Evolutionary conservation across 305 asterid species (phyloP).

Genomic region (Fraxinus greggii): DNA sequence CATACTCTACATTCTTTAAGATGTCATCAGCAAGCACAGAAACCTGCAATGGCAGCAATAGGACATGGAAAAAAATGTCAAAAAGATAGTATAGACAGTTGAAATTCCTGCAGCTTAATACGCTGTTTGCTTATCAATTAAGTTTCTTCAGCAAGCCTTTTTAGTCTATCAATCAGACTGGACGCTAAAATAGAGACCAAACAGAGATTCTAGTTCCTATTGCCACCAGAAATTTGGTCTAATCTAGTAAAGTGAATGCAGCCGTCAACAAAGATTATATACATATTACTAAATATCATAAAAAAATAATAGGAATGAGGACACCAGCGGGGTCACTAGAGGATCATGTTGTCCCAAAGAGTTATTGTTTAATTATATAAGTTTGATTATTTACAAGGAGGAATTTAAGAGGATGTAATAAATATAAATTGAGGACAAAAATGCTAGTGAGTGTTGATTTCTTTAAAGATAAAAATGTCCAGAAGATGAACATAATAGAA

Average conservation of each 20-base stretch:
- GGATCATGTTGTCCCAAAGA: neutral
- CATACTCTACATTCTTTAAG: conserved; percentile 84
- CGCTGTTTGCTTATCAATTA: neutral
- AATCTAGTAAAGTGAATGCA: neutral
- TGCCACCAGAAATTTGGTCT: conserved; percentile 4
- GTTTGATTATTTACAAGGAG: neutral
- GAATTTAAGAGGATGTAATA: neutral
- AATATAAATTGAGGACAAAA: neutral
- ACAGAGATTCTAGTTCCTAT: neutral
- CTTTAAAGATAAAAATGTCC: neutral
- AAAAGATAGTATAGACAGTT: neutral
- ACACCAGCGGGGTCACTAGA: neutral
- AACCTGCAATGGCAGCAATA: conserved; percentile 55
- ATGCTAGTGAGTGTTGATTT: neutral
- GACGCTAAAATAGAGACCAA: neutral
- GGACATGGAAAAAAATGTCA: conserved; percentile 16
- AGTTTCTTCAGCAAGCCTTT: neutral
- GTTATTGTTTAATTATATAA: neutral
- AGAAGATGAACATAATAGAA: neutral
- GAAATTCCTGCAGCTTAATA: neutral
- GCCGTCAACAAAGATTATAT: neutral
- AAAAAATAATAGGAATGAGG: neutral
- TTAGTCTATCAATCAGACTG: neutral
- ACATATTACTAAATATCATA: neutral
- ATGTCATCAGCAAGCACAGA: conserved; percentile 95